Conservation (phyloP, 2,329 filamentous ascomycete species). For the Verticillium tricorpus region DNA sequence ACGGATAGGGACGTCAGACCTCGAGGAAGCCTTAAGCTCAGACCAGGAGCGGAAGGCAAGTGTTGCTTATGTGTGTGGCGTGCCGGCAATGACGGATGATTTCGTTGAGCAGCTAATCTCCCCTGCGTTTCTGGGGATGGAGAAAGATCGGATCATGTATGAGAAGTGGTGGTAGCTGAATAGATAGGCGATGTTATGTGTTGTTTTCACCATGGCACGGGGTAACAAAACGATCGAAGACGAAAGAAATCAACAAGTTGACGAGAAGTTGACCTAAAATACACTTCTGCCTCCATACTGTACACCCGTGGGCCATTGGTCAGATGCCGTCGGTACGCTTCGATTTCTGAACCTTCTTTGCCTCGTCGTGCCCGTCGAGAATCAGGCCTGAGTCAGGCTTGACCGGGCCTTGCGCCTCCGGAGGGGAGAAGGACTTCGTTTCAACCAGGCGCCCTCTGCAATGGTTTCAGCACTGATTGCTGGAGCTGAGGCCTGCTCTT, state of each 20-base stretch:
- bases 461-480: conserved; percentile 1
- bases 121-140: conserved; percentile 17
- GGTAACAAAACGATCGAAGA: background rate
- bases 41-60: conserved; percentile 25
- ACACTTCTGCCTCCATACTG: no score
- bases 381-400: background rate
- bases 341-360: no score
- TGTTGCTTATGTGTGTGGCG: conserved; percentile 64
- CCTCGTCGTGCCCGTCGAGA: no score
- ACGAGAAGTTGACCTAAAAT: no score
- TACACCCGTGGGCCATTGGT: no score
- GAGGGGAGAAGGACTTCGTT: conserved; percentile 14
- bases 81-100: conserved; percentile 64
- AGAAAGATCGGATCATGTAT: conserved; percentile 22
- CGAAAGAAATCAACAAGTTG: background rate
- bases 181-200: background rate
- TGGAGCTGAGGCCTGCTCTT: background rate
- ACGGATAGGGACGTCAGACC: conserved; percentile 37
- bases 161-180: conserved; percentile 34
- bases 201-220: background rate
- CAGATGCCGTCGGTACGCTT: no score
- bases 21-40: conserved; percentile 32
- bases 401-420: conserved; percentile 3
- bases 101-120: conserved; percentile 46
- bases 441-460: conserved; percentile 15